Evolutionary conservation across 2,329 filamentous ascomycete genomes (phyloP).

Genomic region (Cercospora sp.): DNA sequence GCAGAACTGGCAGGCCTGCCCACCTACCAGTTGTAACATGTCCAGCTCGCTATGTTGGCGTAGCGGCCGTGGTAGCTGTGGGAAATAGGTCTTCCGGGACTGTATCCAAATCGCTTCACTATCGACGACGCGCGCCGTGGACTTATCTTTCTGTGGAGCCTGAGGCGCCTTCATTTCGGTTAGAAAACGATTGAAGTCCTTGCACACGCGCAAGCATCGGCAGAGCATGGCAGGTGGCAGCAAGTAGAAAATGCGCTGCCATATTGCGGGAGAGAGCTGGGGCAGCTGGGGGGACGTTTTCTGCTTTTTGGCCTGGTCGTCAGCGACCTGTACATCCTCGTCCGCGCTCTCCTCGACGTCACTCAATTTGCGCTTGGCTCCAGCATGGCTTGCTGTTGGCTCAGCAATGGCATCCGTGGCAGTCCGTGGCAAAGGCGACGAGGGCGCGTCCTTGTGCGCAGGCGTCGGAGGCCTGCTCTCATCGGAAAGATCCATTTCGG

Average conservation of each 20-base stretch:
- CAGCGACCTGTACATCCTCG: conserved; percentile 9
- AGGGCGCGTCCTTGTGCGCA: conserved; percentile 8
- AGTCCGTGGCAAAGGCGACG: neutral
- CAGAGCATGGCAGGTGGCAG: conserved; percentile 38
- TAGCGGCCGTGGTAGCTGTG: conserved; percentile 68
- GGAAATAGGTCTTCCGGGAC: conserved; percentile 65
- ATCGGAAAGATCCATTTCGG: conserved; percentile 36
- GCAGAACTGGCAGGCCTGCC: conserved; percentile 68
- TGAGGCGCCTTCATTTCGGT: conserved; percentile 26
- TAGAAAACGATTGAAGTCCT: conserved; percentile 33
- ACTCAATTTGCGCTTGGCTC: conserved; percentile 36
- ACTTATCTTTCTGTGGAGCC: conserved; percentile 17
- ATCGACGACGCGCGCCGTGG: conserved; percentile 44
- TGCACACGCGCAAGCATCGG: conserved; percentile 37
- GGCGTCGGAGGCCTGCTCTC: conserved; percentile 28
- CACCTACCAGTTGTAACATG: conserved; percentile 72
- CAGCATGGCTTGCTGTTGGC: conserved; percentile 17
- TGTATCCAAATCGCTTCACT: conserved; percentile 70
- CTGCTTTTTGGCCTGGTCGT: conserved; percentile 29
- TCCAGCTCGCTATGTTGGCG: conserved; percentile 65
- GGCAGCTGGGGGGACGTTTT: conserved; percentile 19
- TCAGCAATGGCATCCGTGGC: neutral
- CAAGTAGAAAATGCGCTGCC: conserved; percentile 38
- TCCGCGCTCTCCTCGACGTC: conserved; percentile 22
- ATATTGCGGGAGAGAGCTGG: conserved; percentile 30